phyloP scores from a whole-genome alignment of 2,329 filamentous ascomycete species.

The Herpotrichia juniperi region DNA sequence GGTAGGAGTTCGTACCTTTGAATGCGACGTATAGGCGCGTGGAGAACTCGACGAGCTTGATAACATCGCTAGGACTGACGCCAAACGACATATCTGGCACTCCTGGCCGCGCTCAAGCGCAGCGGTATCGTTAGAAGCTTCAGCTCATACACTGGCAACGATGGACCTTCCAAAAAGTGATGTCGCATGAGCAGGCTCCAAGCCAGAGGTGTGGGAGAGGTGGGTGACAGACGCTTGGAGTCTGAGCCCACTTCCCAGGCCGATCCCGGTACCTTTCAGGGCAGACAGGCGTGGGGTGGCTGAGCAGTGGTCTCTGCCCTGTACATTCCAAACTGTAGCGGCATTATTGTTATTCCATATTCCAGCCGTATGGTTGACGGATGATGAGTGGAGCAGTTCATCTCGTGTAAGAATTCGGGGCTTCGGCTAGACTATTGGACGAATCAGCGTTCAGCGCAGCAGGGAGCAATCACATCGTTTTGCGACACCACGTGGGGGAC shows the following conservation, averaged over 20 bases:
- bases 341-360: neutral
- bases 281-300: neutral
- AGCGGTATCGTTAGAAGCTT: conserved; percentile 6
- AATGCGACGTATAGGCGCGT: conserved; percentile 40
- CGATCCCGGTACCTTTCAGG: conserved; percentile 3
- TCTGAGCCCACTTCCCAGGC: conserved; percentile 13
- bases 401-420: neutral
- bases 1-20: conserved; percentile 25
- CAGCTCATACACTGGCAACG: conserved; percentile 28
- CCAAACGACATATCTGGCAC: conserved; percentile 36
- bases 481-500: conserved; percentile 1
- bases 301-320: neutral
- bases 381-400: neutral
- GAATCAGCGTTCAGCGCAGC: neutral
- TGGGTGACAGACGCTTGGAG: conserved; percentile 12
- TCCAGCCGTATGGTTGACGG: neutral
- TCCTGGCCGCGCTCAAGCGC: conserved; percentile 35
- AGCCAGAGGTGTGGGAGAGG: conserved; percentile 7
- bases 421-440: neutral
- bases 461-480: conserved; percentile 1
- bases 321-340: too few species aligned
- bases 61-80: conserved; percentile 35
- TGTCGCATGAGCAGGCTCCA: conserved; percentile 25
- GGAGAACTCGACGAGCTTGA: conserved; percentile 39
- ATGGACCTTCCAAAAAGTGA: conserved; percentile 8